A percentile compares a stretch with the other conserved stretches of the same genome.
Evolutionary conservation across 2,329 filamentous ascomycete species (phyloP).

Genomic region (Botrytis squamosa): DNA sequence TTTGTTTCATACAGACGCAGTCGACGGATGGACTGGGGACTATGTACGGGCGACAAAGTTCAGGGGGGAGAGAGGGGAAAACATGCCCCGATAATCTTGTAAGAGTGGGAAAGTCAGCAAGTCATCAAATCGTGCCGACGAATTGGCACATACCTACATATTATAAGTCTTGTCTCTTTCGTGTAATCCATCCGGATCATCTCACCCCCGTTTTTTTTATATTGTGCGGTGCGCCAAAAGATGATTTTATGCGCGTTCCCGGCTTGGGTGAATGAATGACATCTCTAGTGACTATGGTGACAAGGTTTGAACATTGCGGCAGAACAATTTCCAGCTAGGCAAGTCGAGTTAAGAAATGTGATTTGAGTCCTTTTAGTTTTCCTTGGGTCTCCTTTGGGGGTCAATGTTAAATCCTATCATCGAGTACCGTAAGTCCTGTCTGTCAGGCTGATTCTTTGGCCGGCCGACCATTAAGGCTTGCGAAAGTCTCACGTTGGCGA

Average conservation of each 20-base stretch:
- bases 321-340: slow-evolving; percentile 10
- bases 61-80: slow-evolving; percentile 3
- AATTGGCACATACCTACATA: slow-evolving; percentile 19
- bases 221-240: slow-evolving; percentile 2
- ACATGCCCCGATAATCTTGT: slow-evolving; percentile 21
- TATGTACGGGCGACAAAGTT: not conserved
- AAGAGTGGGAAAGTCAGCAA: slow-evolving; percentile 27
- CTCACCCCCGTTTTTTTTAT: slow-evolving; percentile 9
- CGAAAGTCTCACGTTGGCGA: slow-evolving; percentile 24
- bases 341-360: not conserved
- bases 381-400: not conserved
- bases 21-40: slow-evolving; percentile 8
- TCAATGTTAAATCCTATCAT: slow-evolving; percentile 10
- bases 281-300: not conserved
- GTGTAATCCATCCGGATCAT: slow-evolving; percentile 27
- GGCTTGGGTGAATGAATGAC: not conserved
- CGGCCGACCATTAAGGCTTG: slow-evolving; percentile 3
- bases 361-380: not conserved
- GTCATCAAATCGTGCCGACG: slow-evolving; percentile 17
- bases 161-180: slow-evolving; percentile 21
- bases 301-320: slow-evolving; percentile 1
- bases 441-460: slow-evolving; percentile 10
- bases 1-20: slow-evolving; percentile 38
- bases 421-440: slow-evolving; percentile 19
- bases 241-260: slow-evolving; percentile 14